phyloP scores from a whole-genome alignment of 257 asterid species.

The Ballota nigra region DNA sequence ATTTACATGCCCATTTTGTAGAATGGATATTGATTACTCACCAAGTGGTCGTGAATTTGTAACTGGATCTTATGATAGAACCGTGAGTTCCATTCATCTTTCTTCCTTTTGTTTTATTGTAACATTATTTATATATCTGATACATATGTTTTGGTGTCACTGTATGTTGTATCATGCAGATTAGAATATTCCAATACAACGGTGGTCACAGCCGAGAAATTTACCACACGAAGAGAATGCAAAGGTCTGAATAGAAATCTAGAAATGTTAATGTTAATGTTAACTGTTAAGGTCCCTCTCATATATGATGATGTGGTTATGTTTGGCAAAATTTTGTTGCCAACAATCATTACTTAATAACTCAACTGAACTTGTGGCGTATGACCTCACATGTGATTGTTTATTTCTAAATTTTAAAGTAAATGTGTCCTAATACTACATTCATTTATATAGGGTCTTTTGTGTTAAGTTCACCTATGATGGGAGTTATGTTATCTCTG shows the following conservation, averaged over 20 bases:
- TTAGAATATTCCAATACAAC: conserved; percentile 83
- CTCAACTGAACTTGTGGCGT: not conserved
- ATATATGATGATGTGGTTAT: not conserved
- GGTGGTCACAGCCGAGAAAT: conserved; percentile 98
- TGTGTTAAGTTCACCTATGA: conserved; percentile 91
- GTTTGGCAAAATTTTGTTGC: not conserved
- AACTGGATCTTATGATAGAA: conserved; percentile 95
- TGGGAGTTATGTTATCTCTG: conserved; percentile 81
- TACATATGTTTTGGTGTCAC: not conserved
- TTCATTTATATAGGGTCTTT: conserved; percentile 62
- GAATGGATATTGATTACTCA: conserved; percentile 97
- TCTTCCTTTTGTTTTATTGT: not conserved
- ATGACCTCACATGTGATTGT: not conserved
- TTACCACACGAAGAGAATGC: conserved; percentile 97
- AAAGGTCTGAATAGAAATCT: conserved; percentile 51
- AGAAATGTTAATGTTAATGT: too few species aligned
- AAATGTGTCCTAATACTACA: conserved; percentile 21
- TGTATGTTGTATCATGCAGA: conserved; percentile 46
- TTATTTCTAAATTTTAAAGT: not conserved
- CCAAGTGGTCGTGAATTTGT: conserved; percentile 99
- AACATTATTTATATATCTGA: not conserved
- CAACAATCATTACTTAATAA: not conserved
- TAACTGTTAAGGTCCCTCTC: not conserved
- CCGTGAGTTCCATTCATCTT: conserved; percentile 50
- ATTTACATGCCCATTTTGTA: conserved; percentile 34